phyloP scores from a whole-genome alignment of 768 basidiomycete genomes.

The Boletellus ananiceps region DNA sequence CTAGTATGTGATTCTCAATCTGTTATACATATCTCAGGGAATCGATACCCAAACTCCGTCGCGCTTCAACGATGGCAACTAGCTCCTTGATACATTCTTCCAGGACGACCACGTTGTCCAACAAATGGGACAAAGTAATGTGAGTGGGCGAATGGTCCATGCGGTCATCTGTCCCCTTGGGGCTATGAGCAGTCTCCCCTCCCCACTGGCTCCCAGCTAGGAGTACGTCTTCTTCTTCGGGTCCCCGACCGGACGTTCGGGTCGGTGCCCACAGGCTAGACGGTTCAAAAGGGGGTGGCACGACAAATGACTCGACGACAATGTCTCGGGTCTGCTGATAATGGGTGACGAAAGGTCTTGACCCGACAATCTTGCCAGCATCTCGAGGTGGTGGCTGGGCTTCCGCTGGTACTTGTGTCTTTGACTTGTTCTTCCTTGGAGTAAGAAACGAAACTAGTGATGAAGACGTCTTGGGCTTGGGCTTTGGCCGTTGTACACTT shows the following conservation, averaged over 20 bases:
- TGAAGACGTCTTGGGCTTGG: slow-evolving; percentile 51
- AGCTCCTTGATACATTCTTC: slow-evolving; percentile 96
- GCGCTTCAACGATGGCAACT: slow-evolving; percentile 77
- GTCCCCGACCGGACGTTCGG: slow-evolving; percentile 46
- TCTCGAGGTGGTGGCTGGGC: slow-evolving; percentile 44
- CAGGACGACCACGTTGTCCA: slow-evolving; percentile 92
- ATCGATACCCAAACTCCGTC: slow-evolving; percentile 82
- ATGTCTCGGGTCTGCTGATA: slow-evolving; percentile 76
- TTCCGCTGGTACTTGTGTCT: slow-evolving; percentile 31
- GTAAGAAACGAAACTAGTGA: slow-evolving; percentile 76
- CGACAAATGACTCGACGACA: slow-evolving; percentile 64
- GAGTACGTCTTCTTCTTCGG: slow-evolving; percentile 73
- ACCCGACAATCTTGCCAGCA: slow-evolving; percentile 41
- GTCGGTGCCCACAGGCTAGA: slow-evolving; percentile 63
- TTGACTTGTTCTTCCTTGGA: slow-evolving; percentile 63
- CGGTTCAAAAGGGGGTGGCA: slow-evolving; percentile 44
- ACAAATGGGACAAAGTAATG: slow-evolving; percentile 74
- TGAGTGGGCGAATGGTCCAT: slow-evolving; percentile 31
- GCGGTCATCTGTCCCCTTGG: slow-evolving; percentile 17
- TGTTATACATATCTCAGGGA: slow-evolving; percentile 65
- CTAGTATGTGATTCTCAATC: not conserved
- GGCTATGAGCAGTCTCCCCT: slow-evolving; percentile 24
- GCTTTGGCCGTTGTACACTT: slow-evolving; percentile 39
- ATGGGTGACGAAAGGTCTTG: slow-evolving; percentile 81
- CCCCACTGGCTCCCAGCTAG: slow-evolving; percentile 42